Percentiles rank a stretch among this genome's conserved stretches.
Conservation (phyloP, 2,329 filamentous ascomycete genomes). For the Scedosporium minutisporum region DNA sequence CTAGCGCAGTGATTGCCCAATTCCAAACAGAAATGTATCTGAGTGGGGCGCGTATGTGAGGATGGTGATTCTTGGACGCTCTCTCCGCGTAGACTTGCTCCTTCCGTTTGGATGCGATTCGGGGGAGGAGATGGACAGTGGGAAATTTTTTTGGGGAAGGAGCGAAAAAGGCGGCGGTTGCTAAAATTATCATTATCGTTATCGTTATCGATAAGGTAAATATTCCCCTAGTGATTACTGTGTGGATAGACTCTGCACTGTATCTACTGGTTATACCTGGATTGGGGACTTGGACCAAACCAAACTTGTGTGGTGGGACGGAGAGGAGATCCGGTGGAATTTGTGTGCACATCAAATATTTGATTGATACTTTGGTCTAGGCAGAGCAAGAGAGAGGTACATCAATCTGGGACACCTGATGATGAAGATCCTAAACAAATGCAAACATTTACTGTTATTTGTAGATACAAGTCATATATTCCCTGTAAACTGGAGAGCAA, state of each 20-base stretch:
- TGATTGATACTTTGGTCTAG: no score
- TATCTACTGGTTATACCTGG: not conserved
- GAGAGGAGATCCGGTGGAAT: no score
- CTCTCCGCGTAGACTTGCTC: not conserved
- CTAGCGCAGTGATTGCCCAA: not conserved
- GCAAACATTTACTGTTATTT: no score
- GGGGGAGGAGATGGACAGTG: not conserved
- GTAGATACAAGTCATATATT: no score
- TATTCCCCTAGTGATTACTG: not conserved
- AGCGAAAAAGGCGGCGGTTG: not conserved
- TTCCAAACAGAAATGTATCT: not conserved
- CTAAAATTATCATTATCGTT: not conserved
- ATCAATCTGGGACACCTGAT: no score
- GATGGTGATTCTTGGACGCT: not conserved
- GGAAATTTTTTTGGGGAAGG: not conserved
- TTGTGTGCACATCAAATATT: no score
- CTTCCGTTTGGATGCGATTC: not conserved
- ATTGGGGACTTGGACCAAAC: no score
- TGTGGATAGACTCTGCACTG: not conserved
- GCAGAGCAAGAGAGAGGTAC: no score
- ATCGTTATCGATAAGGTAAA: constrained; percentile 7
- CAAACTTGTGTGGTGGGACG: no score
- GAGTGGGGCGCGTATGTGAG: not conserved
- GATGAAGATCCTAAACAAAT: no score
- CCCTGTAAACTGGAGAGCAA: no score